Evolutionary conservation across 495 filamentous ascomycete genomes (phyloP), one percentile per base, ranked within the genome.

Genomic region (Penicillium daleae): DNA sequence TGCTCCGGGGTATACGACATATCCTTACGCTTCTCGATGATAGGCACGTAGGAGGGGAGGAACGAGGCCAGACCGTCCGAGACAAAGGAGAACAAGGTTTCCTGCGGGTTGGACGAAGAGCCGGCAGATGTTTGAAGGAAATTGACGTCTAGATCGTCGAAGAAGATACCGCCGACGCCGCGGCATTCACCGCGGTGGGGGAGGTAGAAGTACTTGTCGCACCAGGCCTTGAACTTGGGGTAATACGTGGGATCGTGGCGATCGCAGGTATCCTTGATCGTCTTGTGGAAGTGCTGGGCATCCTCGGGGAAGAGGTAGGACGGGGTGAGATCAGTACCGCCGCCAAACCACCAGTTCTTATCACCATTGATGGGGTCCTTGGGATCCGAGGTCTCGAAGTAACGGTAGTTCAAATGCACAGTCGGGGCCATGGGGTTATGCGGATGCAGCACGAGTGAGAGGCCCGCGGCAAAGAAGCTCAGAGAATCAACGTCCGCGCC

Each of bases 341-440:
- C 95, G 46, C 95, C 95, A 64, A 97, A 99, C 95, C 95, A 99
- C 96, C 96, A 99, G 57, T 84, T 84, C 71, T 81, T 82, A 51
- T 92, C 88, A 17, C 90, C 86, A 61, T 90, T 90, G 69, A 88
- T 87, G 9, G 80, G 80, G 37, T 80, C 74, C 63, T 79, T 80
- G 9, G 80, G 80, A 62, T 85, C 82, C 15, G 82, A 81, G 7
- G 95, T 99, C 81, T 99, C 95, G 71, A 99, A 99, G 80, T 99
- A 99, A 4, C 95, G 86, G 82, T 99, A 99, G 81, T 99, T 99
- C 62, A 99, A 83, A 75, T 99, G 95, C 22, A 99, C 93, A 0
- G 95, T 99, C 0, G 95, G 95, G 21, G 93, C 94, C 89, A 96
- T 96, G 27, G 95, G 95, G 76, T 99, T 99, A 35, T 85, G 78